Percentiles rank a stretch among this genome's conserved stretches.
phyloP scores from a whole-genome alignment of 2,329 filamentous ascomycete species.

The Xylogone sp. region DNA sequence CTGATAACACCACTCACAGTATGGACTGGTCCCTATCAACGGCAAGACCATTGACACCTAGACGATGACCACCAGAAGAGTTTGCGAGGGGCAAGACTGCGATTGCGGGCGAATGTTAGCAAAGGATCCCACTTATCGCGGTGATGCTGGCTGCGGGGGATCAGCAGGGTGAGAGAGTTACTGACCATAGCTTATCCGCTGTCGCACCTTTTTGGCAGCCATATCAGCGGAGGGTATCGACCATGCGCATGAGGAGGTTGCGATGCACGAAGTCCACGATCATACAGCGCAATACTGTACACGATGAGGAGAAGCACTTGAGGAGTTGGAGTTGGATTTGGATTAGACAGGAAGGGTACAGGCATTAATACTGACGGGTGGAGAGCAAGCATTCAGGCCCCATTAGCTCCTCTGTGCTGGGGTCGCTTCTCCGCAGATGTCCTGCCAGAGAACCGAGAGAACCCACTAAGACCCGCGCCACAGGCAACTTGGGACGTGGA shows the following conservation, averaged over 20 bases:
- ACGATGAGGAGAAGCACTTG: neutral
- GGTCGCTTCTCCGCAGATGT: no score
- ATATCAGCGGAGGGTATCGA: neutral
- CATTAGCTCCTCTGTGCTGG: no score
- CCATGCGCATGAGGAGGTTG: neutral
- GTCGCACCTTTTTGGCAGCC: conserved; percentile 60
- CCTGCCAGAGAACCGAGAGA: no score
- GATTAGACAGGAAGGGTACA: neutral
- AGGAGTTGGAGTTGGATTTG: neutral
- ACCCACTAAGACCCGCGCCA: no score
- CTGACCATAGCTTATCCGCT: conserved; percentile 68
- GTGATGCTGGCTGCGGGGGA: neutral
- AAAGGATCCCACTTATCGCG: neutral
- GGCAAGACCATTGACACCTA: conserved; percentile 92
- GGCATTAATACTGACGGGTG: neutral
- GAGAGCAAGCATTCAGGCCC: no score
- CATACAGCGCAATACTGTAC: neutral
- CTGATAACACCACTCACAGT: conserved; percentile 56
- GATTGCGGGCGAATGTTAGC: conserved; percentile 3
- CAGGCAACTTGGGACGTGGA: no score
- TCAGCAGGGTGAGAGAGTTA: conserved; percentile 11
- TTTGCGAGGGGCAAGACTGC: conserved; percentile 70
- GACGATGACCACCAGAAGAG: conserved; percentile 77
- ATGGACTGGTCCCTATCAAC: conserved; percentile 81
- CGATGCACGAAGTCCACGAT: neutral